phyloP scores from a whole-genome alignment of 192 early-diverging fungal genomes.

The Coemansia pectinata region DNA sequence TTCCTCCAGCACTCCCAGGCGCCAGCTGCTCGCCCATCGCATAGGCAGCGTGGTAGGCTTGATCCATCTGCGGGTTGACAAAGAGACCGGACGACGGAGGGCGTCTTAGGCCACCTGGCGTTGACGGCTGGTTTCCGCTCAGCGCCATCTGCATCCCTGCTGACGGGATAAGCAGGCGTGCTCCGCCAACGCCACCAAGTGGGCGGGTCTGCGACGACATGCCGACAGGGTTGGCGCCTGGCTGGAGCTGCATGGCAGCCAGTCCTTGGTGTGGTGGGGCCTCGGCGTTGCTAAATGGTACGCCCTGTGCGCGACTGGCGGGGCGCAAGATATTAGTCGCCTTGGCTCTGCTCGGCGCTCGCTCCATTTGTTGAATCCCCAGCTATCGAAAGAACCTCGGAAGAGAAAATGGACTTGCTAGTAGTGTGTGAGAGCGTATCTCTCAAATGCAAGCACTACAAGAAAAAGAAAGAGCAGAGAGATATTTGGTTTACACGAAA shows the following conservation, averaged over 20 bases:
- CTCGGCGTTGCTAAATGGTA: conserved; percentile 12
- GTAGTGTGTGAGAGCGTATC: neutral
- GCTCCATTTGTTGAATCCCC: conserved; percentile 30
- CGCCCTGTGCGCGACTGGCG: conserved; percentile 44
- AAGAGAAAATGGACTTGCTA: neutral
- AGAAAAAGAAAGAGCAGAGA: conserved; percentile 6
- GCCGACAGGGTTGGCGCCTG: neutral
- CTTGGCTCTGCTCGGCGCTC: conserved; percentile 50
- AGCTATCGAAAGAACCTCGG: neutral
- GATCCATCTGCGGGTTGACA: conserved; percentile 16
- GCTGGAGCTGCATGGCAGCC: conserved; percentile 9
- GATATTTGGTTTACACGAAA: neutral
- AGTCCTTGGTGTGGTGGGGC: conserved; percentile 6
- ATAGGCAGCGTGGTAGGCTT: conserved; percentile 8
- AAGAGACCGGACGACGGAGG: conserved; percentile 45
- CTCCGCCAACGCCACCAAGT: conserved; percentile 11
- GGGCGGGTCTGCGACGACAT: neutral
- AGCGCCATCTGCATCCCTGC: conserved; percentile 13
- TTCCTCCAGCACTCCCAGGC: conserved; percentile 14
- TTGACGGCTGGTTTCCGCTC: conserved; percentile 14
- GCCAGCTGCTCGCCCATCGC: conserved; percentile 14
- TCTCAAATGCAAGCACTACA: neutral
- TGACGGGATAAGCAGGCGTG: conserved; percentile 34
- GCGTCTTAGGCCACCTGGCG: conserved; percentile 26
- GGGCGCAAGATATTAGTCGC: conserved; percentile 53